Conservation (phyloP, 306 rosid genomes). For the Casuarina cunninghamiana region DNA sequence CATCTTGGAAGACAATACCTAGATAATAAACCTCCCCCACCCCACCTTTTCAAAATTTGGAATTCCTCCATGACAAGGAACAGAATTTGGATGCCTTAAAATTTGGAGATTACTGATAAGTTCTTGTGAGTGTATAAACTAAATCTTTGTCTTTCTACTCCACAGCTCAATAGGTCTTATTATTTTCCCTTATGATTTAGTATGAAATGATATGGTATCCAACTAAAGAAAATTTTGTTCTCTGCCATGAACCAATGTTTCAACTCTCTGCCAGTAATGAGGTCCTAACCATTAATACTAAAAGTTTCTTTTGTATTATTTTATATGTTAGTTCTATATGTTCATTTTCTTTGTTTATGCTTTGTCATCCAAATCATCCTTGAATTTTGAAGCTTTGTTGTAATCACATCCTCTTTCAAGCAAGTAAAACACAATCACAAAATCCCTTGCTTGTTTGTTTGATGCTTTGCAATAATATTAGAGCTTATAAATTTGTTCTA, state of each 20-base stretch:
- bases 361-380: too few species aligned
- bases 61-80: neutral
- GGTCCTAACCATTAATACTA: too few species aligned
- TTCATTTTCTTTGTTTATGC: too few species aligned
- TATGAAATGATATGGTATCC: neutral
- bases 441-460: too few species aligned
- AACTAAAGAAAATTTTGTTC: neutral
- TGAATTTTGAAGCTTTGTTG: too few species aligned
- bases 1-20: neutral
- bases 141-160: neutral
- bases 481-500: too few species aligned
- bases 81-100: neutral
- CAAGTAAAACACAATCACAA: too few species aligned
- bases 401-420: too few species aligned
- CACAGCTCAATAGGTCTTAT: neutral
- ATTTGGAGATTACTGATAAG: neutral
- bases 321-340: too few species aligned
- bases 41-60: neutral
- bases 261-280: too few species aligned
- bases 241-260: neutral
- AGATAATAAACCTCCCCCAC: neutral
- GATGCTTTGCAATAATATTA: too few species aligned
- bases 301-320: too few species aligned
- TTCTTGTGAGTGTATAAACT: neutral
- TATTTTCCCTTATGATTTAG: neutral